Conservation (phyloP, 352 stramenopile genomes). For the Plasmopara muralis region DNA sequence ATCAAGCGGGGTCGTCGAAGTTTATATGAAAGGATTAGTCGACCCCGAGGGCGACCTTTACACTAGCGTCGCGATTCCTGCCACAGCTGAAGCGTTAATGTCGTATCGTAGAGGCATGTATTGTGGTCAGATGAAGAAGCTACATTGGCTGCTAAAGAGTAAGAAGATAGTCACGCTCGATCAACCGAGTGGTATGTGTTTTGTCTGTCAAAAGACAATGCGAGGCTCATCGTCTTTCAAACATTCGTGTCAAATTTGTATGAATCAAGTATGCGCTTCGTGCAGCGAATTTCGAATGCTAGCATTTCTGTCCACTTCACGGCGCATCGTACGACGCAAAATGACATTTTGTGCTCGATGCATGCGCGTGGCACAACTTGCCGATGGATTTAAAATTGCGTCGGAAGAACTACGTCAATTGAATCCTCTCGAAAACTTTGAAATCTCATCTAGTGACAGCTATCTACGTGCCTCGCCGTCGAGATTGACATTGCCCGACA, state of each 20-base stretch:
- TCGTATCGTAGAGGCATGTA: conserved; percentile 24
- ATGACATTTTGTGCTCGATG: conserved; percentile 26
- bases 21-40: conserved; percentile 30
- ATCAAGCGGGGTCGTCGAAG: conserved; percentile 20
- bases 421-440: conserved; percentile 31
- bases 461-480: conserved; percentile 20
- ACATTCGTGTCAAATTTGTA: conserved; percentile 26
- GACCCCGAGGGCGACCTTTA: conserved; percentile 25
- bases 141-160: conserved; percentile 41
- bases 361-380: conserved; percentile 15
- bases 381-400: conserved; percentile 26
- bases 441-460: conserved; percentile 23
- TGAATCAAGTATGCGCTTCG: conserved; percentile 25
- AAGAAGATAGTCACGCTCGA: conserved; percentile 21
- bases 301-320: conserved; percentile 21
- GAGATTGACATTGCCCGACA: conserved; percentile 27
- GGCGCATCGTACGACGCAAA: conserved; percentile 18
- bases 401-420: conserved; percentile 23
- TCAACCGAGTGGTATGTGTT: conserved; percentile 9
- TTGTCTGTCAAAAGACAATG: conserved; percentile 12
- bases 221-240: conserved; percentile 8
- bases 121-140: conserved; percentile 63
- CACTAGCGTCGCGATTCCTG: conserved; percentile 23
- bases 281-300: conserved; percentile 20
- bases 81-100: conserved; percentile 26